Evolutionary conservation across 768 basidiomycete species (phyloP).

Genomic region (Psilocybe tampanensis): DNA sequence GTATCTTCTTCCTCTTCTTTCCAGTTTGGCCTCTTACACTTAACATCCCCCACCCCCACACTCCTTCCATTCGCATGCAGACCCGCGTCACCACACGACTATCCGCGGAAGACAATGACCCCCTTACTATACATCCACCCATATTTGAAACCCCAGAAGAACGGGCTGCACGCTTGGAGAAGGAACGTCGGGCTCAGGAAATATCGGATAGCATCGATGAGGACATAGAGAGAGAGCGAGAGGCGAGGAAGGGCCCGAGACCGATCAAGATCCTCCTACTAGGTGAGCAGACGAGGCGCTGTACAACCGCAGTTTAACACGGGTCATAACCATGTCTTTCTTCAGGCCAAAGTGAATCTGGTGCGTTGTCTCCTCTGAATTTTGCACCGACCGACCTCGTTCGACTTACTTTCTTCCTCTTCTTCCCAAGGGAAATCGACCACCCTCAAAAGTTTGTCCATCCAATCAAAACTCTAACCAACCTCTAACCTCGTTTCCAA

Average conservation of each 20-base stretch:
- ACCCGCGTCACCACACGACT: conserved; percentile 12
- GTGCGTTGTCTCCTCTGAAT: conserved; percentile 39
- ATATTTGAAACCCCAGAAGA: conserved; percentile 50
- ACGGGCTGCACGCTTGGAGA: conserved; percentile 43
- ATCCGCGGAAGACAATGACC: conserved; percentile 18
- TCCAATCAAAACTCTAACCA: background rate
- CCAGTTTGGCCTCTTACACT: background rate
- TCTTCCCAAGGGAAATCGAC: conserved; percentile 69
- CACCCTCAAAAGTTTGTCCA: conserved; percentile 71
- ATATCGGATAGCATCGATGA: conserved; percentile 69
- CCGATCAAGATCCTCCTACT: conserved; percentile 63
- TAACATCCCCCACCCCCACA: background rate
- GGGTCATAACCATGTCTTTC: background rate
- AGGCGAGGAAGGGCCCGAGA: conserved; percentile 47
- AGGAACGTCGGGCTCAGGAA: conserved; percentile 53
- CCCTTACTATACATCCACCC: conserved; percentile 47
- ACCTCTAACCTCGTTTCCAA: background rate
- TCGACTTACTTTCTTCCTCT: conserved; percentile 4
- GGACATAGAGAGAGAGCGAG: conserved; percentile 52
- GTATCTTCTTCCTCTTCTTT: conserved; percentile 3
- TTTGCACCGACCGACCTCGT: background rate
- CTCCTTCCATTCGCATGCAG: conserved; percentile 10
- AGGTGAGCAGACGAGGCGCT: conserved; percentile 38
- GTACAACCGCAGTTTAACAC: background rate
- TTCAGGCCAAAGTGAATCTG: conserved; percentile 80